These are phyloP conservation scores for Closterium sp. DNA, from an alignment of 139 green algal species.

Conservation along the genomic window DNA sequence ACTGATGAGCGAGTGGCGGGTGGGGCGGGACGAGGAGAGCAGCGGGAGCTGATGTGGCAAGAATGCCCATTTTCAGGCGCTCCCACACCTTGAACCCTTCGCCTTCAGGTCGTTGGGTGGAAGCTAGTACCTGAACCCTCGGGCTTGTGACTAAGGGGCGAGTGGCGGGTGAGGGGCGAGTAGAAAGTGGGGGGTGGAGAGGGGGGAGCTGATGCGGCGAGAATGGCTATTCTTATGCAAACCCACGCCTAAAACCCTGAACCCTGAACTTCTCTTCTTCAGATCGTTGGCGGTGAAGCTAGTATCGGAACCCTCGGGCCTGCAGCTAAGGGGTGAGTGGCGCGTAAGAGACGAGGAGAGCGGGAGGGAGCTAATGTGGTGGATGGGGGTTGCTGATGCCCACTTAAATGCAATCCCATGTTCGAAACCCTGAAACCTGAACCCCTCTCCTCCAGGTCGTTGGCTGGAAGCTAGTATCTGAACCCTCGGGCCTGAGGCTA, in stretches of 20 bases:
- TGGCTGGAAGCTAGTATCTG: slow-evolving; percentile 33
- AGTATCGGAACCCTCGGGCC: not conserved
- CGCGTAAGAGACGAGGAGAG: not conserved
- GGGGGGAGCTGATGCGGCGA: not conserved
- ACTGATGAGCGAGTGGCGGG: too few species aligned
- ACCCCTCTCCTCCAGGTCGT: slow-evolving; percentile 16
- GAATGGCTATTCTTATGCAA: too few species aligned
- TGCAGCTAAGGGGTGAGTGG: slow-evolving; percentile 30
- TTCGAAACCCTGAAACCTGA: not conserved
- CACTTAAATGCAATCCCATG: too few species aligned
- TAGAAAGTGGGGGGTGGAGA: too few species aligned
- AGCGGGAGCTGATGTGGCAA: too few species aligned
- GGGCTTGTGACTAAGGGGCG: not conserved
- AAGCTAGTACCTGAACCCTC: not conserved
- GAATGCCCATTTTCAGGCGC: not conserved
- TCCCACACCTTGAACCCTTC: not conserved
- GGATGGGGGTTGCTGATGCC: too few species aligned
- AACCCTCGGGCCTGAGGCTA: not conserved
- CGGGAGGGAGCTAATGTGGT: not conserved
- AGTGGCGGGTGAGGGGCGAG: not conserved
- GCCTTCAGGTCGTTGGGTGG: not conserved
- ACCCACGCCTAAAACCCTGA: too few species aligned
- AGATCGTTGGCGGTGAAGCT: slow-evolving; percentile 38
- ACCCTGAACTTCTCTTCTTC: not conserved
- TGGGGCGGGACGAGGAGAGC: too few species aligned